Base-by-base conservation (phyloP, 1,284 basidiomycete species). In the Cryptococcus floricola region DNA sequence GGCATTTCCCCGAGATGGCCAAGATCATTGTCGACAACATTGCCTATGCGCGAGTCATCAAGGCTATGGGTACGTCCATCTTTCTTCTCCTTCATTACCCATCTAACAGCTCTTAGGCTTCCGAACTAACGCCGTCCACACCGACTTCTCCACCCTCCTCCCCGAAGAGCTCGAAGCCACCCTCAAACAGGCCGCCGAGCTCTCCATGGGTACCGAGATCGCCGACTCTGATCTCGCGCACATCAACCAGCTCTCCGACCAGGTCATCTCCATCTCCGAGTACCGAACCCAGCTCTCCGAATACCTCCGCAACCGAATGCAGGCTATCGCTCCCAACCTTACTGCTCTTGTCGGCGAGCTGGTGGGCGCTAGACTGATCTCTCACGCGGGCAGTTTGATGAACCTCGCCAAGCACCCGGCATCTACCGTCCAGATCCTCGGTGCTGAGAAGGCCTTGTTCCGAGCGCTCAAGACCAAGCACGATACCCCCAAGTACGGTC, bases 1-100 rank as follows among this genome's bases (percentile, higher is more conserved):
- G 95, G 95, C 95, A 98, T 81, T 98, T 98, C 84, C 95, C 95
- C 10, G 95, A 98, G 79, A 91, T 98, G 88, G 90, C 88, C 67
- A 98, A 98, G 81, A 97, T 98, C 76, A 89, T 98, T 66, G 85
- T 87, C 63, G 95, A 98, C 81, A 98, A 96, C 79, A 81, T 95
- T 54, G 93, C 94, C 25, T 98, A 98, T 76, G 92, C 96, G 58
- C 95, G 93, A 78, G 86, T 89, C 57, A 85, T 96, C 68, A 87
- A 86, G 63, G 77, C 81, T 39, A 93, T 96, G 90, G 92, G 87
- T 86, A 68, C 50, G 81, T 73, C 27, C 19, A 23, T 48, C 28
- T 9, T 23, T n/a, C 16, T 48, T 14, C 38, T n/a, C 18, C 34
- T 48, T 12, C 19, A 45, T 38, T 38, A 25, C 10, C 28, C 38